Percentiles rank a stretch among this genome's conserved stretches.
Evolutionary conservation across 106 monocot species (phyloP).

Genomic region (Dioscorea zingiberensis): DNA sequence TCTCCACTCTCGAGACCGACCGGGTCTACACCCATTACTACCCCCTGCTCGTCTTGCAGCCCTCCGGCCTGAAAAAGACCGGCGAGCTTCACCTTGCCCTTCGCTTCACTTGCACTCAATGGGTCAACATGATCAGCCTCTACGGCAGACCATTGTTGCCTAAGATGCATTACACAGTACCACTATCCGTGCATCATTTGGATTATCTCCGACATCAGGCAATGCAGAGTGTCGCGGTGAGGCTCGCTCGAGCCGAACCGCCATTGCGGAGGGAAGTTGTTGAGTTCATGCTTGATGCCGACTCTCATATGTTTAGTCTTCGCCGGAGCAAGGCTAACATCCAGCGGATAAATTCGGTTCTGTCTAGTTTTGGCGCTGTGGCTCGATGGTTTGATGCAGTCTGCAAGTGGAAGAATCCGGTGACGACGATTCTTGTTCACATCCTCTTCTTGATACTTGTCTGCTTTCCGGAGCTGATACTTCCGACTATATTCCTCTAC

Average conservation of each 20-base stretch:
- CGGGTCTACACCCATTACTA: slow-evolving; percentile 17
- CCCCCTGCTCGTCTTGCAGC: slow-evolving; percentile 3
- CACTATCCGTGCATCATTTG: neutral
- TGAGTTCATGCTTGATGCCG: slow-evolving; percentile 16
- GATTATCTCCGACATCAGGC: slow-evolving; percentile 9
- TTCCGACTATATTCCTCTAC: slow-evolving; percentile 12
- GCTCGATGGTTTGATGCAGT: slow-evolving; percentile 10
- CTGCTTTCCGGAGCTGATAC: slow-evolving; percentile 6
- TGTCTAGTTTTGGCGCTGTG: slow-evolving; percentile 3
- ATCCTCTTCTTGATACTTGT: slow-evolving; percentile 13
- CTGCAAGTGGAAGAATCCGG: slow-evolving; percentile 9
- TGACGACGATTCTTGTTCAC: slow-evolving; percentile 15
- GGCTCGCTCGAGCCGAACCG: slow-evolving; percentile 11
- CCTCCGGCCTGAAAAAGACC: slow-evolving; percentile 10
- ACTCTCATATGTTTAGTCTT: slow-evolving; percentile 15
- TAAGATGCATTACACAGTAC: slow-evolving; percentile 12
- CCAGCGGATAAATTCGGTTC: slow-evolving; percentile 3
- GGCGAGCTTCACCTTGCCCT: slow-evolving; percentile 18
- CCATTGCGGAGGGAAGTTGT: slow-evolving; percentile 9
- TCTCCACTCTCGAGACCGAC: slow-evolving; percentile 8
- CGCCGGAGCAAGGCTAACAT: slow-evolving; percentile 17
- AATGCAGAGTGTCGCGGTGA: neutral
- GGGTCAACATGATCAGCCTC: slow-evolving; percentile 11
- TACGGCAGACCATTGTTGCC: slow-evolving; percentile 16
- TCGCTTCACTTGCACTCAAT: slow-evolving; percentile 15